These are phyloP conservation scores for Amauroascus verrucosus DNA, from an alignment of 2,329 filamentous ascomycete species.

Conservation along the genomic window DNA sequence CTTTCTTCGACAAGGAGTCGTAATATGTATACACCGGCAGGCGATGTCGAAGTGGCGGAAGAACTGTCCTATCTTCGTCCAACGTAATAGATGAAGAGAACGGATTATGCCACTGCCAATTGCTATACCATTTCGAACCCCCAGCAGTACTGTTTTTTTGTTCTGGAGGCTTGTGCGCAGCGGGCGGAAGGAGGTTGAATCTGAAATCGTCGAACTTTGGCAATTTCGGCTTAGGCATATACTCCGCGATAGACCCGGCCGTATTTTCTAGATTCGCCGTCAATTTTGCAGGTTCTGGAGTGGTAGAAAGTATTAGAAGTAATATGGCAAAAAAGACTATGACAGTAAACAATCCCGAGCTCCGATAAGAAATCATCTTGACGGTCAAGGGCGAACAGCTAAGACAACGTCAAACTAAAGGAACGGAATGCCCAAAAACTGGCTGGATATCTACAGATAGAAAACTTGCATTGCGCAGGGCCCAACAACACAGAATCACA, in stretches of 20 bases:
- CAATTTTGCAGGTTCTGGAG: slow-evolving; percentile 24
- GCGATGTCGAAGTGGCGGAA: slow-evolving; percentile 63
- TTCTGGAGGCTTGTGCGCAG: slow-evolving; percentile 60
- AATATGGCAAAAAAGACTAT: slow-evolving; percentile 36
- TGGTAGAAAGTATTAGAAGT: slow-evolving; percentile 37
- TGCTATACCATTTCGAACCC: slow-evolving; percentile 72
- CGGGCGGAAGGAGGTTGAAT: slow-evolving; percentile 59
- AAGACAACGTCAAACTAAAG: neutral
- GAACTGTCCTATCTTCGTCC: slow-evolving; percentile 71
- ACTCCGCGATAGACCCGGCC: slow-evolving; percentile 22
- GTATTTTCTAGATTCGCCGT: slow-evolving; percentile 19
- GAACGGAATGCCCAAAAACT: neutral
- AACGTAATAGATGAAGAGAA: slow-evolving; percentile 73
- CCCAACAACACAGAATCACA: neutral
- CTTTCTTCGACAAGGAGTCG: slow-evolving; percentile 55
- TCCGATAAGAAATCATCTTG: slow-evolving; percentile 34
- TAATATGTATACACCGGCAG: slow-evolving; percentile 86
- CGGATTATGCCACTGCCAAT: slow-evolving; percentile 83
- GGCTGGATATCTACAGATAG: neutral
- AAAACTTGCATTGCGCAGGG: neutral
- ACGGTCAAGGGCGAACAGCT: neutral
- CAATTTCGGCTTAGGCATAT: slow-evolving; percentile 30
- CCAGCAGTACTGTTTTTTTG: slow-evolving; percentile 70
- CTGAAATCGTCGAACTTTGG: slow-evolving; percentile 44
- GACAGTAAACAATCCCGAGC: slow-evolving; percentile 33